Base-by-base conservation (phyloP, 1,284 basidiomycete genomes). In the Ceratobasidium papillatum region DNA sequence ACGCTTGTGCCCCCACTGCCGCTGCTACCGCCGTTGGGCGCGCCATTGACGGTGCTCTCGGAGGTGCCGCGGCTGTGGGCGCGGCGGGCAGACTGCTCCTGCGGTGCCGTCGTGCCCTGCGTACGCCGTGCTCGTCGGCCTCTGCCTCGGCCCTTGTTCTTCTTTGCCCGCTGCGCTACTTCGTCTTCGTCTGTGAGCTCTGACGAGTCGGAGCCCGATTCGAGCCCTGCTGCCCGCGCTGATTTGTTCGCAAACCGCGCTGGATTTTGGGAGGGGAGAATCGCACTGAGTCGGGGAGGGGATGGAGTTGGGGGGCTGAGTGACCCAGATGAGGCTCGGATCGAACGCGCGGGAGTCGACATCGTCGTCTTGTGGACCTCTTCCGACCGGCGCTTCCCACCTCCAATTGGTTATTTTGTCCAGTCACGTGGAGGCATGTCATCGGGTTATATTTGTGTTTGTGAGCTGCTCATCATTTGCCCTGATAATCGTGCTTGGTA, bases 31-130 rank as follows among this genome's bases (percentile, higher is more conserved):
- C 68, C 68, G 54, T 61, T 47, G 11, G 59, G 54, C 49, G 54
- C 56, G 68, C 68, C 68, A 71, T 71, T 71, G 41, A 56, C 68
- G 25, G 68, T 71, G 68, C 68, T 71, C 68, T 71, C 68, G 22
- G 68, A 71, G 9, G 68, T 71, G 52, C 68, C 68, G 25, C 68
- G 68, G 68, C 68, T 71, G 56, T 71, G 68, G 54, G 68, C 36
- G 25, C 68, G 68, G 19, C 68, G 68, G 45, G 68, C 36, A 25
- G 38, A 9, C 38, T 58, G 68, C 25, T 58, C 54, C 30, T 49
- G 54, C 5, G 56, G 38, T 1, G 41, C 54, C 38, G 56, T 32
- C 34, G 68, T 49, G 12, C 9, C 30, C 49, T 25, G 66, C 22
- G 36, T 56, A 14, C 38, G 47, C 7, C 25, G 66, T 22, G 36